phyloP scores from a whole-genome alignment of 768 basidiomycete species.

The Peribolospora kevripleyi region DNA sequence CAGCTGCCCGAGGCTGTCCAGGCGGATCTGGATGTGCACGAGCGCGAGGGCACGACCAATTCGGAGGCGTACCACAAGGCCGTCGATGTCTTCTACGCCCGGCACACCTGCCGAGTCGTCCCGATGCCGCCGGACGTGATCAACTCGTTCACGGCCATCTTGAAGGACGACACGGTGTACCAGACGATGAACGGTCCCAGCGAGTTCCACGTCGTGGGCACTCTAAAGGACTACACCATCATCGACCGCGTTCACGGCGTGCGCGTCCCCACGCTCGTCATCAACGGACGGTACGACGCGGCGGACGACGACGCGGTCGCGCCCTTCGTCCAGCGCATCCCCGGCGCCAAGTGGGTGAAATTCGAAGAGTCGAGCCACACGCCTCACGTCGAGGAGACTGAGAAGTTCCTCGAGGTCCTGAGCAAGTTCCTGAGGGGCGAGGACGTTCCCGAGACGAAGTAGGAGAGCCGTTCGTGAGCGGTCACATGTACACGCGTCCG shows the following conservation, averaged over 20 bases:
- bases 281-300: constrained; percentile 26
- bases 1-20: constrained; percentile 25
- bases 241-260: constrained; percentile 26
- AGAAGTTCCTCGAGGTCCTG: no score
- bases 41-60: constrained; percentile 25
- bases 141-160: constrained; percentile 18
- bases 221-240: constrained; percentile 28
- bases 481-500: no score
- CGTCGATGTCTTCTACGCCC: constrained; percentile 23
- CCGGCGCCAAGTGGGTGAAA: constrained; percentile 26
- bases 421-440: no score
- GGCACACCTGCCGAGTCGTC: constrained; percentile 25
- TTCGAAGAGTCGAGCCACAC: constrained; percentile 27
- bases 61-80: constrained; percentile 27
- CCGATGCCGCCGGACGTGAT: constrained; percentile 26
- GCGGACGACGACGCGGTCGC: constrained; percentile 21
- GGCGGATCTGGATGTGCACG: constrained; percentile 25
- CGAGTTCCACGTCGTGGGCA: constrained; percentile 23
- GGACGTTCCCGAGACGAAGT: no score
- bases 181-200: constrained; percentile 25
- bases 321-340: constrained; percentile 23
- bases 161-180: constrained; percentile 29
- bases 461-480: no score
- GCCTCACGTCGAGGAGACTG: constrained; percentile 8
- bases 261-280: constrained; percentile 18